phyloP scores from a whole-genome alignment of 768 basidiomycete species.

The Suillus clintonianus region DNA sequence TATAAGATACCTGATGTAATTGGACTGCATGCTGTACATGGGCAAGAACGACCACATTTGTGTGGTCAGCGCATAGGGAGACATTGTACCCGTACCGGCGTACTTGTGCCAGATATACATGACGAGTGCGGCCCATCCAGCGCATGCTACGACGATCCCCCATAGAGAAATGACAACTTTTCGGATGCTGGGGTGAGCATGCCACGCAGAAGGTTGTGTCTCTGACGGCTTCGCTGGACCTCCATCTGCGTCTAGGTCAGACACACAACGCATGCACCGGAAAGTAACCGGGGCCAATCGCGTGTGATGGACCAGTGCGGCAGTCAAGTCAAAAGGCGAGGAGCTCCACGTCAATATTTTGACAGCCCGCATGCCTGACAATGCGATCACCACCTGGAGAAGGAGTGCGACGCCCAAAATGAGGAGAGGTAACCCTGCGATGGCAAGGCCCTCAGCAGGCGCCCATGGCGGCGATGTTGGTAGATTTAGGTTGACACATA shows the following conservation, averaged over 20 bases:
- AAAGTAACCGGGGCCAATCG: not conserved
- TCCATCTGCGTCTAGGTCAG: not conserved
- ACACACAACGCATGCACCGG: not conserved
- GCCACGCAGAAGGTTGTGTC: not conserved
- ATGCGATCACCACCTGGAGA: conserved; percentile 2
- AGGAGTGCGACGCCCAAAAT: conserved; percentile 2
- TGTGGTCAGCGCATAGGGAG: conserved; percentile 5
- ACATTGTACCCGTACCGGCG: conserved; percentile 19
- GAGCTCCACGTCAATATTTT: not conserved
- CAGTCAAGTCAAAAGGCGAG: not conserved
- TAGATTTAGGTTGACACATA: too few species aligned
- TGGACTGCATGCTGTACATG: conserved; percentile 12
- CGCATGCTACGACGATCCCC: conserved; percentile 20
- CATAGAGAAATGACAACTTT: conserved; percentile 20
- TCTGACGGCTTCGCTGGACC: not conserved
- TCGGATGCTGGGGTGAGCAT: not conserved
- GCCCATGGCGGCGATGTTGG: too few species aligned
- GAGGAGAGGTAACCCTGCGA: not conserved
- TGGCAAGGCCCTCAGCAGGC: too few species aligned
- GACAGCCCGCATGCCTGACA: not conserved
- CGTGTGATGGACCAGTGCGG: not conserved
- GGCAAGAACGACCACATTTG: conserved; percentile 30
- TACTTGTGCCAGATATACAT: conserved; percentile 4
- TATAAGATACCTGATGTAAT: conserved; percentile 21
- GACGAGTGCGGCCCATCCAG: conserved; percentile 22